These are phyloP conservation scores for Pyrenophora seminiperda DNA, from an alignment of 2,329 filamentous ascomycete species.

Conservation along the genomic window DNA sequence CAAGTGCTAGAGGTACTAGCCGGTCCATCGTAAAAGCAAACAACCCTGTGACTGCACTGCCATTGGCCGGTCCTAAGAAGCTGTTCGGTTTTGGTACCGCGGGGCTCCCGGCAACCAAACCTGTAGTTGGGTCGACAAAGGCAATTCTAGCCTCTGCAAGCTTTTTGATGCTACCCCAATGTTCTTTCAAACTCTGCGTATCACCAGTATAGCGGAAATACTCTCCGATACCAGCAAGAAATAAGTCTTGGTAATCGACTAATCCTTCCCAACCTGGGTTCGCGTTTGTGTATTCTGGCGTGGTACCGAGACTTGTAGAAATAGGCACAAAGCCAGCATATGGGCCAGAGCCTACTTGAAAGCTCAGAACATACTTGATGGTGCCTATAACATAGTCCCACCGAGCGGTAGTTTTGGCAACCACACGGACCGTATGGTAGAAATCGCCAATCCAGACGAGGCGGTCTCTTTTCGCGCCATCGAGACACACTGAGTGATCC, in stretches of 20 bases:
- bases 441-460: conserved; percentile 53
- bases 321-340: conserved; percentile 2
- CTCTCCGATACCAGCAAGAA: neutral
- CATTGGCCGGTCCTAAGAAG: conserved; percentile 1
- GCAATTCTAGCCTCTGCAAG: neutral
- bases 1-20: neutral
- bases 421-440: conserved; percentile 49
- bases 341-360: neutral
- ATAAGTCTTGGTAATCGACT: conserved; percentile 7
- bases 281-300: neutral
- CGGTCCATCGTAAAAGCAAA: neutral
- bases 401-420: conserved; percentile 45
- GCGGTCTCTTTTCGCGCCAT: conserved; percentile 52
- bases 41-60: neutral
- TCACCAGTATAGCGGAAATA: conserved; percentile 3
- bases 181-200: neutral
- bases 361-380: conserved; percentile 18
- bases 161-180: conserved; percentile 1
- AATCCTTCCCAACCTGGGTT: neutral
- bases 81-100: neutral
- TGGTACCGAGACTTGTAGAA: neutral
- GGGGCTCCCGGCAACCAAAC: neutral
- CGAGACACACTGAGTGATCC: conserved; percentile 47
- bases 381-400: conserved; percentile 46
- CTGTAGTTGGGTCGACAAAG: neutral